These are phyloP conservation scores for Mycotypha africana DNA, from an alignment of 371 early-diverging fungal species.

Conservation along the genomic window DNA sequence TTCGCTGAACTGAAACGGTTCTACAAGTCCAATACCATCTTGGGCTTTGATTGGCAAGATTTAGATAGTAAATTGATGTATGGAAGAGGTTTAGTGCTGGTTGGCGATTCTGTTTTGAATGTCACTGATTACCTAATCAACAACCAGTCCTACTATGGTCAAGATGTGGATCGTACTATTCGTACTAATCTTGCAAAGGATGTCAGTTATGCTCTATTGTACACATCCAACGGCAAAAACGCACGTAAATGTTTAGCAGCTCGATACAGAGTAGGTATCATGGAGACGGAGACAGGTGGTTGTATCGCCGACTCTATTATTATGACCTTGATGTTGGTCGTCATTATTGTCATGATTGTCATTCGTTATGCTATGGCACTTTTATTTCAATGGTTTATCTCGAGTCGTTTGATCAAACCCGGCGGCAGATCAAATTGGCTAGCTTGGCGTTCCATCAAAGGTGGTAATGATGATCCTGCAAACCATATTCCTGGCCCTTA, in stretches of 20 bases:
- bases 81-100: constrained; percentile 28
- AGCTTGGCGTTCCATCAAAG: constrained; percentile 46
- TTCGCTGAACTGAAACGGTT: constrained; percentile 21
- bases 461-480: constrained; percentile 43
- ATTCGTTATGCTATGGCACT: constrained; percentile 56
- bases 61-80: constrained; percentile 17
- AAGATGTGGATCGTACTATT: constrained; percentile 23
- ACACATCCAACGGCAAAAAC: constrained; percentile 23
- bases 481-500: constrained; percentile 44
- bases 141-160: constrained; percentile 8
- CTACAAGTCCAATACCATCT: constrained; percentile 11
- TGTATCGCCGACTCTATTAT: constrained; percentile 57
- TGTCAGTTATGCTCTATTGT: constrained; percentile 36
- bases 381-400: constrained; percentile 56
- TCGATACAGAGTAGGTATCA: constrained; percentile 39
- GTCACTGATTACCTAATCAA: constrained; percentile 21
- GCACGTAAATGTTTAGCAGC: constrained; percentile 38
- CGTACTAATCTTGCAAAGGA: constrained; percentile 32
- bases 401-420: constrained; percentile 37
- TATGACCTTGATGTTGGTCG: constrained; percentile 36
- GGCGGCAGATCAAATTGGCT: constrained; percentile 45
- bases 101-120: constrained; percentile 44
- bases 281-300: constrained; percentile 43
- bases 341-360: constrained; percentile 42
- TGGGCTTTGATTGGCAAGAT: constrained; percentile 43